These are phyloP conservation scores for Metschnikowia noctiluminum DNA, from an alignment of 805 yeast genomes.

Conservation along the genomic window DNA sequence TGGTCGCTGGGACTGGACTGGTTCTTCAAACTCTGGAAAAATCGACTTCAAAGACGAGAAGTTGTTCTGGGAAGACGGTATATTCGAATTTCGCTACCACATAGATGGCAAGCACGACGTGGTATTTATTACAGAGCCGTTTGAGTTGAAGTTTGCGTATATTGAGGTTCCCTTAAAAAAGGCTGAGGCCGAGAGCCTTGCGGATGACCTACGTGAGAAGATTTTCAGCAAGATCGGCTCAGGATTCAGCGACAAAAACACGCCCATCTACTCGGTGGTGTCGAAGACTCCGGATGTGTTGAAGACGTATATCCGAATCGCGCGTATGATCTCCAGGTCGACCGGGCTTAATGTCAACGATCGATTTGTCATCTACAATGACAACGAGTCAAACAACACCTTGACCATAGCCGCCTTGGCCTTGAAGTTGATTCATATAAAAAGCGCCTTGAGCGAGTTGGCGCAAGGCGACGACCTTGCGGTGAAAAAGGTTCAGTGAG, in stretches of 20 bases:
- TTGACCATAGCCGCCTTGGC: slow-evolving; percentile 29
- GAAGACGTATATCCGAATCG: slow-evolving; percentile 26
- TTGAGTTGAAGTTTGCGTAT: slow-evolving; percentile 49
- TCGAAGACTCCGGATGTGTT: slow-evolving; percentile 28
- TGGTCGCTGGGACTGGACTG: slow-evolving; percentile 61
- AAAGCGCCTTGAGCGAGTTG: slow-evolving; percentile 35
- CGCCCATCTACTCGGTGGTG: slow-evolving; percentile 25
- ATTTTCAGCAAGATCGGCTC: slow-evolving; percentile 33
- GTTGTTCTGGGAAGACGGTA: slow-evolving; percentile 64
- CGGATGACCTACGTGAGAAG: slow-evolving; percentile 27
- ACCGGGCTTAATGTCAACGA: slow-evolving; percentile 38
- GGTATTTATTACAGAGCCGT: slow-evolving; percentile 59
- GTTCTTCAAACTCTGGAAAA: slow-evolving; percentile 38
- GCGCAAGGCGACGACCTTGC: slow-evolving; percentile 21
- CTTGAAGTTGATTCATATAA: slow-evolving; percentile 33
- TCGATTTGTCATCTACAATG: slow-evolving; percentile 33
- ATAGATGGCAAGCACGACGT: slow-evolving; percentile 66
- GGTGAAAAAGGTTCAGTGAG: slow-evolving; percentile 14
- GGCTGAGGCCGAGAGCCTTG: slow-evolving; percentile 27
- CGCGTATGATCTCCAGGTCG: slow-evolving; percentile 27
- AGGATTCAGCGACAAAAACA: slow-evolving; percentile 20
- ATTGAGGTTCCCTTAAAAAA: slow-evolving; percentile 35
- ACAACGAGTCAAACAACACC: slow-evolving; percentile 18
- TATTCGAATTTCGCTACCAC: slow-evolving; percentile 73
- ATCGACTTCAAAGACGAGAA: slow-evolving; percentile 47